Evolutionary conservation across 345 rosid species (phyloP).

Genomic region (Syzygium jambos): DNA sequence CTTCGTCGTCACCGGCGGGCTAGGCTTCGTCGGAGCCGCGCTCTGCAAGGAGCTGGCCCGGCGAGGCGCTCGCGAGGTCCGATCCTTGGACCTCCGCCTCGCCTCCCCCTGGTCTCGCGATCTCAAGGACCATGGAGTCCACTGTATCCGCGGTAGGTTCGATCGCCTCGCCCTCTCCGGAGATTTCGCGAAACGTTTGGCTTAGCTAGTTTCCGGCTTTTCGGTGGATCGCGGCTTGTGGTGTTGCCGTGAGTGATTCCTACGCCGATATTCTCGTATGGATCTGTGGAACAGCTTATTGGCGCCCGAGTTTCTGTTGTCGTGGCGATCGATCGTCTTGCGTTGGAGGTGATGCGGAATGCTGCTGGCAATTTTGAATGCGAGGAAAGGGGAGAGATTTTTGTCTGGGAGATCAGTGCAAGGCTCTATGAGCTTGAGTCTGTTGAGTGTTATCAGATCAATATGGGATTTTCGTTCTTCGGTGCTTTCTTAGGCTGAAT

Average conservation of each 20-base stretch:
- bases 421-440: neutral
- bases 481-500: neutral
- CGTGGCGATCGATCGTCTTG: neutral
- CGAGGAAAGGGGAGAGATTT: neutral
- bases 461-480: neutral
- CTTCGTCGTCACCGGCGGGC: conserved; percentile 78
- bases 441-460: neutral
- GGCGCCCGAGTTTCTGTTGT: neutral
- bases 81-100: conserved; percentile 59
- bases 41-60: conserved; percentile 76
- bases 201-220: neutral
- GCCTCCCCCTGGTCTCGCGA: conserved; percentile 61
- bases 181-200: too few species aligned
- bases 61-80: conserved; percentile 81
- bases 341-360: neutral
- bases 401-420: neutral
- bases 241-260: neutral
- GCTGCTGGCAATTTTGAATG: neutral
- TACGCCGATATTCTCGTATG: neutral
- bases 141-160: conserved; percentile 51
- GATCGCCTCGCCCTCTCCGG: neutral
- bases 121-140: conserved; percentile 48
- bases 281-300: neutral
- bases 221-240: neutral
- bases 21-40: conserved; percentile 81